Evolutionary conservation across 805 yeast species (phyloP).

Genomic region (Pichia ethanolica): DNA sequence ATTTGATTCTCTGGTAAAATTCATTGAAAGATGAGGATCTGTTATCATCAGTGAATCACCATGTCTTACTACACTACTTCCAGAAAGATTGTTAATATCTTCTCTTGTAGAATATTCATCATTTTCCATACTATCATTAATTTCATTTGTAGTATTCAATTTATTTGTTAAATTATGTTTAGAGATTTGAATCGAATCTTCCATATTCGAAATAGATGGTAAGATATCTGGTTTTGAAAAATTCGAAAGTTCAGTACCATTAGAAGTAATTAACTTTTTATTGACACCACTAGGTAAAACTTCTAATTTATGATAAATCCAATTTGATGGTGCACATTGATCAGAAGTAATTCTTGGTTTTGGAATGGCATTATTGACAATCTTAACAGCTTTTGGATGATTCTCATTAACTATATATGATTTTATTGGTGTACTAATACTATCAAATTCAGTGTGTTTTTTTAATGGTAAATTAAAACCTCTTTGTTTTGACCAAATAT

Average conservation of each 20-base stretch:
- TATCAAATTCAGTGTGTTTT: constrained; percentile 19
- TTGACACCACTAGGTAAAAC: constrained; percentile 11
- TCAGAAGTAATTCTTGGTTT: constrained; percentile 1
- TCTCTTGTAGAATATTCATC: background rate
- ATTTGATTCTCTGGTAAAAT: background rate
- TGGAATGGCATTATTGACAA: constrained; percentile 9
- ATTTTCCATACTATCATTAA: too few species aligned
- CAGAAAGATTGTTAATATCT: background rate
- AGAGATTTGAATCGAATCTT: background rate
- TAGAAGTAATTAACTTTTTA: background rate
- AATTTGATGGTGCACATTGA: constrained; percentile 2
- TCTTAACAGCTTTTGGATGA: constrained; percentile 19
- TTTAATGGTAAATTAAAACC: constrained; percentile 15
- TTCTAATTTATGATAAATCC: constrained; percentile 11
- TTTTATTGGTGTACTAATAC: constrained; percentile 21
- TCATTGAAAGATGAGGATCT: background rate
- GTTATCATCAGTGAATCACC: background rate
- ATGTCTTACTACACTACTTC: background rate
- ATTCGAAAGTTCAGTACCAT: background rate
- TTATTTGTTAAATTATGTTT: background rate
- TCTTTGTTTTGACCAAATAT: constrained; percentile 31
- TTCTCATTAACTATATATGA: constrained; percentile 15
- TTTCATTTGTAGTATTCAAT: background rate
- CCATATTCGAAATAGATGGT: background rate
- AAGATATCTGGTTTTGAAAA: background rate